Evolutionary conservation across 176 grass and related monocot species (phyloP).

Genomic region (Aegilops sharonensis): DNA sequence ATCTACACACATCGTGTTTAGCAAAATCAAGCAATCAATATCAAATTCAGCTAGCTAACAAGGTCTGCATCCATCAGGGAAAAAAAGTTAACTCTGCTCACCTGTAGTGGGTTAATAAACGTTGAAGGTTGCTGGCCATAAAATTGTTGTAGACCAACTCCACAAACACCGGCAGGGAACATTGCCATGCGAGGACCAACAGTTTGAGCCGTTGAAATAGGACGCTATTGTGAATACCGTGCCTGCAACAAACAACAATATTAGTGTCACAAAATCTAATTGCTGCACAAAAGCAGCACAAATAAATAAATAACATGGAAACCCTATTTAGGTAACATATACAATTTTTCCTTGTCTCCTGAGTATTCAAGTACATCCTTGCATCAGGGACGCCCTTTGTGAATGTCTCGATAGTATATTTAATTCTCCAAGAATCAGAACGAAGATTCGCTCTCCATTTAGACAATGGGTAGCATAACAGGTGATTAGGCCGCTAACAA

Average conservation of each 20-base stretch:
- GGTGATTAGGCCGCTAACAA: neutral
- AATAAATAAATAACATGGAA: too few species aligned
- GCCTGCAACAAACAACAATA: conserved; percentile 38
- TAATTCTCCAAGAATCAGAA: conserved; percentile 76
- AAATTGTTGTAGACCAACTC: conserved; percentile 72
- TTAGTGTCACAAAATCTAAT: neutral
- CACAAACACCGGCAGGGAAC: conserved; percentile 62
- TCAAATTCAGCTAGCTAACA: neutral
- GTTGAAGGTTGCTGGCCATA: conserved; percentile 79
- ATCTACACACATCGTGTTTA: too few species aligned
- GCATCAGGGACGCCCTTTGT: conserved; percentile 87
- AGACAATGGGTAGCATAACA: neutral
- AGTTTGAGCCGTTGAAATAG: conserved; percentile 52
- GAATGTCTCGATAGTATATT: conserved; percentile 60
- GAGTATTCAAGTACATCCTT: conserved; percentile 73
- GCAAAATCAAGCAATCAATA: neutral
- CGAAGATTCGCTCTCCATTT: conserved; percentile 74
- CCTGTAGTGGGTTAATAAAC: conserved; percentile 73
- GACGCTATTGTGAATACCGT: conserved; percentile 71
- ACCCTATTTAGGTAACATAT: neutral
- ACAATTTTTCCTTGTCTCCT: conserved; percentile 87
- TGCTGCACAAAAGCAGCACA: neutral
- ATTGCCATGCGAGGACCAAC: conserved; percentile 80
- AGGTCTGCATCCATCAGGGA: neutral
- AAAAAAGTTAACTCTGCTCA: neutral